phyloP scores from a whole-genome alignment of 441 rosid species.

The Lepidium campestre region DNA sequence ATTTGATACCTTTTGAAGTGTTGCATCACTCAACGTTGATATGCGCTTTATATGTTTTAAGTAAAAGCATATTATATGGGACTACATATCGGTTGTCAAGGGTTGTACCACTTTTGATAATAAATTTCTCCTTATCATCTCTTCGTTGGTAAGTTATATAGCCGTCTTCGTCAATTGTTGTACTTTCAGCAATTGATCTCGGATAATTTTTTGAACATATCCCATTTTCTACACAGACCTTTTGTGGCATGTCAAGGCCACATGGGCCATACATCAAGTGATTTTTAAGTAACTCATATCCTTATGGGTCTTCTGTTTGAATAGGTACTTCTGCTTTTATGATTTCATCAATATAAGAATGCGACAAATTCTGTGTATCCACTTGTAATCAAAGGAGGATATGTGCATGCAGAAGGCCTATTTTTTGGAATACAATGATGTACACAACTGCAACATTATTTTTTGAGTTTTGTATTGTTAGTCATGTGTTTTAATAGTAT shows the following conservation, averaged over 20 bases:
- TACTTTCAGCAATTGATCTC: no score
- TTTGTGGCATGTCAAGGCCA: rapidly evolving
- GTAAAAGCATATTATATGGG: background rate
- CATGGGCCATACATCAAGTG: background rate
- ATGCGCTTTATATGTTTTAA: background rate
- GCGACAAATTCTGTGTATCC: background rate
- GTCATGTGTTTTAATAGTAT: no score
- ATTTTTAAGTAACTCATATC: background rate
- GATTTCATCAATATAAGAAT: background rate
- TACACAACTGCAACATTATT: background rate
- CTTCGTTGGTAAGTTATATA: background rate
- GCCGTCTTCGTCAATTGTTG: background rate
- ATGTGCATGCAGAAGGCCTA: background rate
- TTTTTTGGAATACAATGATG: background rate
- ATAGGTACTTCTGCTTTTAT: background rate
- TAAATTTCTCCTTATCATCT: background rate
- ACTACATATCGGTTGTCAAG: background rate
- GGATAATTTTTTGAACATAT: background rate
- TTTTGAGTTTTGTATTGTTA: no score
- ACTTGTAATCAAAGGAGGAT: background rate
- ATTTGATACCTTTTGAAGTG: background rate
- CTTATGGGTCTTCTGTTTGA: background rate
- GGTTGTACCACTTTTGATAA: background rate
- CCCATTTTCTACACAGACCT: background rate
- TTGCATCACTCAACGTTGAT: background rate